Percentiles rank a stretch among this genome's conserved stretches.
Evolutionary conservation across 176 grass and related monocot genomes (phyloP).

Genomic region (Aegilops umbellulata): DNA sequence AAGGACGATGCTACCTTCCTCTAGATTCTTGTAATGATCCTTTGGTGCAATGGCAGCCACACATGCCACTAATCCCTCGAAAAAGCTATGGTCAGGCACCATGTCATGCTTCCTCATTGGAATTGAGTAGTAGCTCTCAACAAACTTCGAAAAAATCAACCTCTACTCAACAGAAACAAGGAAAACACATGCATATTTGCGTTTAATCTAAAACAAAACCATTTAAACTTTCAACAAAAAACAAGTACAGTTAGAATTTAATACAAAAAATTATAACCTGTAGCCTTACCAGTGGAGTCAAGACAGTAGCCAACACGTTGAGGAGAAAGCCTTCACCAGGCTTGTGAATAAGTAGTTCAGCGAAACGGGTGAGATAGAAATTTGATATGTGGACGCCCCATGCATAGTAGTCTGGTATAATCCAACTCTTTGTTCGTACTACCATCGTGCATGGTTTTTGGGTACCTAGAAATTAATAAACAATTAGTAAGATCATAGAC

Average conservation of each 20-base stretch:
- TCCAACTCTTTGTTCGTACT: too few species aligned
- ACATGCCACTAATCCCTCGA: slow-evolving; percentile 34
- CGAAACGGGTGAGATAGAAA: too few species aligned
- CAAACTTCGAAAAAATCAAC: slow-evolving; percentile 52
- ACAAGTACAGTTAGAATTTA: not conserved
- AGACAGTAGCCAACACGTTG: too few species aligned
- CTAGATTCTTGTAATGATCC: slow-evolving; percentile 52
- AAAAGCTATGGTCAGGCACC: slow-evolving; percentile 56
- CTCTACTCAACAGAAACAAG: slow-evolving; percentile 5
- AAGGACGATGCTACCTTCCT: slow-evolving; percentile 56
- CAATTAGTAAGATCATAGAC: too few species aligned
- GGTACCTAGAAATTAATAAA: too few species aligned
- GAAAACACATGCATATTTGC: not conserved
- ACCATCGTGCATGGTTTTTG: too few species aligned
- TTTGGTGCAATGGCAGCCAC: slow-evolving; percentile 38
- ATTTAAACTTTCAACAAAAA: too few species aligned
- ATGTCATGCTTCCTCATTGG: slow-evolving; percentile 49
- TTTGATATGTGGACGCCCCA: too few species aligned
- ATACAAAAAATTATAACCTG: not conserved
- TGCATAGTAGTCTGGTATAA: too few species aligned
- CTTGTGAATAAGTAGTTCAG: too few species aligned
- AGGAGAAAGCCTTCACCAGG: too few species aligned
- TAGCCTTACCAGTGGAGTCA: too few species aligned
- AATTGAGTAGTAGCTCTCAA: slow-evolving; percentile 56
- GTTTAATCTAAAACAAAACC: not conserved